Base-by-base conservation (phyloP, 2,329 filamentous ascomycete species). In the Teratosphaeria zuluensis region DNA sequence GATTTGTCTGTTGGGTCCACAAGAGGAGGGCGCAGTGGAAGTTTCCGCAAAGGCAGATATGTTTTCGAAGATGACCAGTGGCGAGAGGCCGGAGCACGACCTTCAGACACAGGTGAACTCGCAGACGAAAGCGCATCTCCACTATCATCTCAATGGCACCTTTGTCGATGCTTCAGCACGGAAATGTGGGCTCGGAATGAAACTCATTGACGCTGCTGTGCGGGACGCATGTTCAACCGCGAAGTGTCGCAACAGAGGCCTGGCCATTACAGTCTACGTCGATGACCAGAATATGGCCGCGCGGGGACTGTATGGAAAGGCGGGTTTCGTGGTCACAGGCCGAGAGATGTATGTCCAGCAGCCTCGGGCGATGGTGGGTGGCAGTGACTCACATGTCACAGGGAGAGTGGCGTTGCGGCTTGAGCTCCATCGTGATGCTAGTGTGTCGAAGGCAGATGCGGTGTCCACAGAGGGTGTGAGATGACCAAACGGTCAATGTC, bases 131-230 rank as follows among this genome's bases (percentile, higher is more conserved):
- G n/a, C 4, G 53, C 31, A 28, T 16, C 52, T 58, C 12, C 61
- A 63, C 55, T 67, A 66, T 61, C 63, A 68, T 46, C 62, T 72
- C 2, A 69, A 64, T 55, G 70, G 64, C 33, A 64, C 68, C 33
- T 73, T 70, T 57, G 68, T 73, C 7, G 55, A 64, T 6, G 63
- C 66, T 8, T 54, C 55, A n/a, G 65, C 64, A 9, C 60, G 70
- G 42, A 56, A 65, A 3, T 32, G 19, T n/a, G 70, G 71, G 11
- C 31, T 73, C 9, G 72, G 70, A 6, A 64, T 56, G 35, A 60
- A 54, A 12, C 60, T 74, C 30, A 60, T 73, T 12, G 59, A 64
- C 16, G 62, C 64, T 32, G 69, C 69, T 11, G 30, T 71, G 16
- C 56, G 48, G 2, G 58, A 64, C 24, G 68, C 61, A 19, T 56